These are phyloP conservation scores for Kluyveromyces sp. DNA, from an alignment of 1,139 yeast species.

Conservation along the genomic window DNA sequence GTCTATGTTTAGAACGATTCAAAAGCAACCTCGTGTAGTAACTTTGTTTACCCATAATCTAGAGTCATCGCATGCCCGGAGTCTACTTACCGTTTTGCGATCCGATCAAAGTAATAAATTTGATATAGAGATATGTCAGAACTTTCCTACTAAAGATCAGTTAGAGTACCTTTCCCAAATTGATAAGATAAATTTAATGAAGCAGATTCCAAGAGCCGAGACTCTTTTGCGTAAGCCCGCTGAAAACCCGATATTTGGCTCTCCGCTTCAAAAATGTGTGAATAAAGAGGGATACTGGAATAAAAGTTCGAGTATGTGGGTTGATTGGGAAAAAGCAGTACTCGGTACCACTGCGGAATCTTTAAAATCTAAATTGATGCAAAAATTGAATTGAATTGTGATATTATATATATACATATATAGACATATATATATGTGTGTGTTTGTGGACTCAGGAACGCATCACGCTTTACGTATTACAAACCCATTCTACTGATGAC, in stretches of 20 bases:
- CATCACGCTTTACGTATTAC: conserved; percentile 6
- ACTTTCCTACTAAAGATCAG: conserved; percentile 26
- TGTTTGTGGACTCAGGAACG: background rate
- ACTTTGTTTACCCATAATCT: conserved; percentile 22
- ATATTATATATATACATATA: background rate
- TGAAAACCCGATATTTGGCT: conserved; percentile 18
- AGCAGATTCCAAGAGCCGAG: conserved; percentile 17
- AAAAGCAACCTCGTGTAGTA: conserved; percentile 20
- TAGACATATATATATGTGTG: background rate
- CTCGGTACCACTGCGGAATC: conserved; percentile 13
- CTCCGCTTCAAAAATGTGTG: conserved; percentile 16
- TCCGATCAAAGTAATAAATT: conserved; percentile 14
- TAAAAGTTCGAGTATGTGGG: conserved; percentile 19
- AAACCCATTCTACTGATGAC: conserved; percentile 87
- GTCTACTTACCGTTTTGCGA: conserved; percentile 14
- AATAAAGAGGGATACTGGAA: conserved; percentile 17
- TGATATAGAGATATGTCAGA: conserved; percentile 17
- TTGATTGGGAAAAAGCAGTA: conserved; percentile 26
- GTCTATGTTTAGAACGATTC: conserved; percentile 25
- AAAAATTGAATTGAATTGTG: background rate
- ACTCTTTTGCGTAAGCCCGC: conserved; percentile 14
- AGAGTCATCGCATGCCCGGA: conserved; percentile 12
- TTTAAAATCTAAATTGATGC: background rate
- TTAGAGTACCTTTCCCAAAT: conserved; percentile 20
- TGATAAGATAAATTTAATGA: conserved; percentile 10